Base-by-base conservation (phyloP, 1,139 yeast species). In the Lizanozyma gosingica region DNA sequence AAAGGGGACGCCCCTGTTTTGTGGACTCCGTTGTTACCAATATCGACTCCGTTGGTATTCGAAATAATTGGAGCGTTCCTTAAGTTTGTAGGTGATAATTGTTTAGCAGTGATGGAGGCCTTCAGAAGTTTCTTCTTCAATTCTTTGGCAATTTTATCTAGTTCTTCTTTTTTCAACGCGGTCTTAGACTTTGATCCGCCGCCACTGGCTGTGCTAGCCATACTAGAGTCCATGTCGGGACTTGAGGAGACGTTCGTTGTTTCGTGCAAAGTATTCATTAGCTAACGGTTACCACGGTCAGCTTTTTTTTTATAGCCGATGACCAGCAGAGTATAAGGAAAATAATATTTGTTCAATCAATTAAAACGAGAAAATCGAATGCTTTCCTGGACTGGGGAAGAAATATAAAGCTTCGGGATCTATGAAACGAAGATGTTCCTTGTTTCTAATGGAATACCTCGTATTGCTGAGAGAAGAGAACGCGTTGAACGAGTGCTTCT, bases 21-120 rank as follows among this genome's bases (percentile, higher is more conserved):
- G 42, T 45, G 29, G 11, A 22, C 11, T 6, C 29, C 29, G 29
- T 22, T 22, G 11, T 6, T 22, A 6, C 29, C 29, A 6, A 11
- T 6, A 11, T 22, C 29, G 29, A 11, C 29, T 6, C 29, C 11
- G 11, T 22, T 22, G 29, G 29, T 22, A 11, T 22, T 22, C 11
- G 29, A 6, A 11, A 11, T 22, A 22, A 22, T 11, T 6, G 29
- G 29, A 6, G 11, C 38, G 35, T 47, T 46, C 39, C 45, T 57
- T 27, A 45, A 40, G 38, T 45, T 49, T 4, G 49, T 50, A 11
- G 66, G 67, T 9, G 64, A 60, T 18, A 55, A 44, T 49, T 66
- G 71, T 47, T 68, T 70, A 22, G 76, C 76, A 17, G 76, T 60
- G 35, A 69, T 63, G 17, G 73, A 65, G 11, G 76, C 76, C 48